A percentile compares a stretch with the other conserved stretches of the same genome.
Conservation (phyloP, 78 protist species). For the Dictyostelium citrinum region DNA sequence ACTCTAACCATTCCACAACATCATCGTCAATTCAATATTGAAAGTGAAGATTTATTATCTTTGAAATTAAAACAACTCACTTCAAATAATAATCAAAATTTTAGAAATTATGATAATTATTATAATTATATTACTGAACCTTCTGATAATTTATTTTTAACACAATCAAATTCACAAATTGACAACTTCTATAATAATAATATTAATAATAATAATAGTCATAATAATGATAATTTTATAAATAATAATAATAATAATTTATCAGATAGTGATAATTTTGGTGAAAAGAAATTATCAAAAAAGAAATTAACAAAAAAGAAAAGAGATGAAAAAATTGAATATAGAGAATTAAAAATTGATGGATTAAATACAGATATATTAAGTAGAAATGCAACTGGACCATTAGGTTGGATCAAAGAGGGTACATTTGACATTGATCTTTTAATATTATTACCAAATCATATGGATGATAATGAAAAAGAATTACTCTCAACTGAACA, state of each 20-base stretch:
- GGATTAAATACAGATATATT: conserved; percentile 51
- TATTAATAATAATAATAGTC: not conserved
- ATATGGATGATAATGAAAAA: not conserved
- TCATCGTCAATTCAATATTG: not conserved
- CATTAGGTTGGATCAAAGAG: conserved; percentile 76
- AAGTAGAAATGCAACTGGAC: conserved; percentile 69
- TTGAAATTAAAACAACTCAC: not conserved
- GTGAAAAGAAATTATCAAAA: not conserved
- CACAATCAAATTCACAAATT: not conserved
- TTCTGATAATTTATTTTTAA: not conserved
- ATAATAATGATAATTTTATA: not conserved
- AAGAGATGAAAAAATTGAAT: conserved; percentile 12
- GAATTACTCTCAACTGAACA: conserved; percentile 8
- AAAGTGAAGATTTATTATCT: not conserved
- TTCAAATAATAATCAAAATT: not conserved
- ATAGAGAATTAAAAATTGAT: conserved; percentile 62
- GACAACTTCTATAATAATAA: not conserved
- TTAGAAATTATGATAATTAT: not conserved
- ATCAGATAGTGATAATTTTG: not conserved
- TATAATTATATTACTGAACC: not conserved
- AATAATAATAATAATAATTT: not conserved
- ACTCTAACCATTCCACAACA: conserved; percentile 51
- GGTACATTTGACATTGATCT: conserved; percentile 74
- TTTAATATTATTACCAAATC: conserved; percentile 20
- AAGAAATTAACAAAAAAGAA: not conserved